A percentile compares a stretch with the other conserved stretches of the same genome.
Evolutionary conservation across 495 filamentous ascomycete genomes (phyloP).

Genomic region (Pyronema domesticum): DNA sequence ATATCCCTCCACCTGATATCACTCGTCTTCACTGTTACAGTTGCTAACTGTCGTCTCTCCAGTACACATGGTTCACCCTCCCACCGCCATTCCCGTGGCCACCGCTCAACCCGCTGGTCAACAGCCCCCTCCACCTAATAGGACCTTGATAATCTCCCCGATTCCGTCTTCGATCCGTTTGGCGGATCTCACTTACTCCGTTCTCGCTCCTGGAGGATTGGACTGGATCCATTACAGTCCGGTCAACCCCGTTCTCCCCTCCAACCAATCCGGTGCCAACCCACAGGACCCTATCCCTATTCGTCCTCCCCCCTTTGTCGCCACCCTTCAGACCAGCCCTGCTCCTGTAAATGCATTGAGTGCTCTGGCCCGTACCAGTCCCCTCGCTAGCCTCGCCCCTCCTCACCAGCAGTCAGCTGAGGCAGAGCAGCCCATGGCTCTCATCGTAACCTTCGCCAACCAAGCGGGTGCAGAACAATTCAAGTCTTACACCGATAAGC

Average conservation of each 20-base stretch:
- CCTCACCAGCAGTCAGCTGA: too few species aligned
- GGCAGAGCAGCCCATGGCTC: neutral
- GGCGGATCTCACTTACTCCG: neutral
- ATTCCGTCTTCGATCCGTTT: neutral
- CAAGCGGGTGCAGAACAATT: neutral
- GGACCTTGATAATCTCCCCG: neutral
- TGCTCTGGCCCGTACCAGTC: too few species aligned
- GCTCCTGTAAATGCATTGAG: too few species aligned
- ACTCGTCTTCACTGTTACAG: neutral
- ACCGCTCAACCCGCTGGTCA: neutral
- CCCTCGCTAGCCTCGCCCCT: too few species aligned
- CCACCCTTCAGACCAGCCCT: too few species aligned
- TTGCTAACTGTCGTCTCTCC: neutral
- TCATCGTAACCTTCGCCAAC: neutral
- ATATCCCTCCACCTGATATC: neutral
- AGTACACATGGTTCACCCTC: neutral
- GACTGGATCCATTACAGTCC: neutral
- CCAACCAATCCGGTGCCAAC: too few species aligned
- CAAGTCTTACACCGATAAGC: neutral
- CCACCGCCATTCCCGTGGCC: neutral
- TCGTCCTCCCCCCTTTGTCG: too few species aligned
- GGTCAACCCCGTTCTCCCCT: neutral
- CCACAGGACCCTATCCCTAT: too few species aligned
- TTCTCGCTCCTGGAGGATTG: neutral
- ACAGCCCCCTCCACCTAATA: neutral